phyloP scores from a whole-genome alignment of 495 filamentous ascomycete species.

The Wilcoxina mikolae region DNA sequence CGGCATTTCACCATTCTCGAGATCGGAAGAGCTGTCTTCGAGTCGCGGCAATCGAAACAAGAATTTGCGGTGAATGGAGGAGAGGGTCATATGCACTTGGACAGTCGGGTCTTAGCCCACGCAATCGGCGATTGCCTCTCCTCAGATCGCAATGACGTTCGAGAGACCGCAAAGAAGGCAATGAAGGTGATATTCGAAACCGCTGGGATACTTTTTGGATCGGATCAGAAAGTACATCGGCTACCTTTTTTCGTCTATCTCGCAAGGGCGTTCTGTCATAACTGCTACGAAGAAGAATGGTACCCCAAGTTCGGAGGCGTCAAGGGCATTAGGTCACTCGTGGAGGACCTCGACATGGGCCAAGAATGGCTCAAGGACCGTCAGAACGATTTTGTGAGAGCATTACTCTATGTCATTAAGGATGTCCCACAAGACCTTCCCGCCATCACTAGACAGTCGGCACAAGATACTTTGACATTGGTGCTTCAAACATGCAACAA shows the following conservation, averaged over 20 bases:
- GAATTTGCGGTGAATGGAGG: conserved; percentile 71
- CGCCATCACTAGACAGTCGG: conserved; percentile 64
- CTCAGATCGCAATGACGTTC: conserved; percentile 60
- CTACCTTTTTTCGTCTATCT: conserved; percentile 73
- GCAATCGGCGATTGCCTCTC: conserved; percentile 76
- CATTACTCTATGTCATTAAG: conserved; percentile 89
- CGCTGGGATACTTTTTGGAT: conserved; percentile 67
- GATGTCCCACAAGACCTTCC: conserved; percentile 89
- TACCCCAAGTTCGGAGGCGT: conserved; percentile 88
- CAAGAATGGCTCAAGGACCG: conserved; percentile 66
- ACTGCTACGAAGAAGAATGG: conserved; percentile 94
- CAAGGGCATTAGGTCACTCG: conserved; percentile 69
- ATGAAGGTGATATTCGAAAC: conserved; percentile 64
- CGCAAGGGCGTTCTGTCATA: conserved; percentile 70
- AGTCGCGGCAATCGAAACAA: conserved; percentile 53
- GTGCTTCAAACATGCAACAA: conserved; percentile 63
- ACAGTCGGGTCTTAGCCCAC: conserved; percentile 71
- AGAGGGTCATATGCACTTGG: conserved; percentile 72
- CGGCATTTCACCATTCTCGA: conserved; percentile 88
- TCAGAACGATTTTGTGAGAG: conserved; percentile 70
- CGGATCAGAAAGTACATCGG: conserved; percentile 47
- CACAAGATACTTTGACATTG: conserved; percentile 65
- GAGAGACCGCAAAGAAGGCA: conserved; percentile 67
- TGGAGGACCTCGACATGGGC: conserved; percentile 64
- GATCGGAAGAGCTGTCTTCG: conserved; percentile 60